Percentiles rank a stretch among this genome's conserved stretches.
Conservation (phyloP, 768 basidiomycete species). For the Pleurotus tuoliensis region DNA sequence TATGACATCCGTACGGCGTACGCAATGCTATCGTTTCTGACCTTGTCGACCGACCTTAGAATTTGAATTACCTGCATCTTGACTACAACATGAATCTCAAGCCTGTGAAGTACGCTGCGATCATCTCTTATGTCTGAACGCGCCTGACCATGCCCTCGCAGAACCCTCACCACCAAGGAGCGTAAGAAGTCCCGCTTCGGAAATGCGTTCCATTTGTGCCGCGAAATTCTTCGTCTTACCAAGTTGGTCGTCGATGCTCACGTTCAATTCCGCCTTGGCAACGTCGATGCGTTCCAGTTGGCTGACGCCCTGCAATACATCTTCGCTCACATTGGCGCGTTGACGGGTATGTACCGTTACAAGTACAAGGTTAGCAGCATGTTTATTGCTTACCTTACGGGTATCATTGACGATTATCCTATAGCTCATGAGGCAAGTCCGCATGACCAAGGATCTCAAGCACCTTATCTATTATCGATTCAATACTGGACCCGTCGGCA, state of each 20-base stretch:
- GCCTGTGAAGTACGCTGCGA: slow-evolving; percentile 69
- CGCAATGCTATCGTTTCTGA: no score
- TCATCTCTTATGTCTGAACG: not conserved
- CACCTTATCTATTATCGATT: slow-evolving; percentile 98
- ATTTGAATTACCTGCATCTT: slow-evolving; percentile 88
- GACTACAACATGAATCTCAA: slow-evolving; percentile 99
- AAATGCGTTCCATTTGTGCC: slow-evolving; percentile 97
- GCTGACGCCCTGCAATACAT: slow-evolving; percentile 98
- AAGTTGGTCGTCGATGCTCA: slow-evolving; percentile 99
- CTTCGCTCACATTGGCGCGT: slow-evolving; percentile 93
- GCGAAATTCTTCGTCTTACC: slow-evolving; percentile 95
- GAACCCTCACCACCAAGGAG: slow-evolving; percentile 97
- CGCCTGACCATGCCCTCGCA: slow-evolving; percentile 26
- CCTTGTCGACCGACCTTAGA: slow-evolving; percentile 36
- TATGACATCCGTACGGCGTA: slow-evolving; percentile 17
- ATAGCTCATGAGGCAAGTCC: slow-evolving; percentile 96
- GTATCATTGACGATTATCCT: slow-evolving; percentile 9
- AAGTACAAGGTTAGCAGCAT: slow-evolving; percentile 84
- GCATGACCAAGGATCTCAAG: slow-evolving; percentile 99
- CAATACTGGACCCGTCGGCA: slow-evolving; percentile 99
- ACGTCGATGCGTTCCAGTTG: slow-evolving; percentile 98
- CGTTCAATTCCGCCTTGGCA: slow-evolving; percentile 97
- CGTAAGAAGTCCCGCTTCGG: slow-evolving; percentile 99
- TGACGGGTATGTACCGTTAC: slow-evolving; percentile 99
- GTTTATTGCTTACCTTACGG: not conserved